Conservation (phyloP, 441 rosid genomes). For the Codiaeum variegatum region DNA sequence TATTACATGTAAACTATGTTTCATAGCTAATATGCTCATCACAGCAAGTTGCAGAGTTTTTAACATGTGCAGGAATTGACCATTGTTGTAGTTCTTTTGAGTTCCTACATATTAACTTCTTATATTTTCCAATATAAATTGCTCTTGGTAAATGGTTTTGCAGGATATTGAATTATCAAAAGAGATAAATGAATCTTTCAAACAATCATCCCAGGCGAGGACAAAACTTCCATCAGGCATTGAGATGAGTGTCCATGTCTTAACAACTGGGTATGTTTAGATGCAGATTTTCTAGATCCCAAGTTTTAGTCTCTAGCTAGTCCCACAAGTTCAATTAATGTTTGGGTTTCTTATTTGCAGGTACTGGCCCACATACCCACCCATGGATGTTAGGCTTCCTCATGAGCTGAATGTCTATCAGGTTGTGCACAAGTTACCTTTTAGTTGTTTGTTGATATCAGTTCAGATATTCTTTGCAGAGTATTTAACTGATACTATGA, state of each 20-base stretch:
- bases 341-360: conserved; percentile 44
- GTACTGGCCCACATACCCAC: conserved; percentile 99
- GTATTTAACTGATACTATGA: conserved; percentile 1
- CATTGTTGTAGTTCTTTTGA: neutral
- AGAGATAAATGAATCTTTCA: conserved; percentile 98
- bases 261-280: conserved; percentile 83
- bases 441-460: neutral
- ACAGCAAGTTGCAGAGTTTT: neutral
- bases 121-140: neutral
- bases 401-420: conserved; percentile 96
- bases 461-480: neutral
- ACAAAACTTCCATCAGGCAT: conserved; percentile 94
- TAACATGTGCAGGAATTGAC: neutral
- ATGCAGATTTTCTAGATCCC: conserved; percentile 17
- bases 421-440: conserved; percentile 41
- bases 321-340: conserved; percentile 6
- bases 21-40: neutral
- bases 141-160: neutral
- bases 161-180: conserved; percentile 98
- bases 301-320: conserved; percentile 12
- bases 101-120: neutral
- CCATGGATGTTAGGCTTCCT: conserved; percentile 98
- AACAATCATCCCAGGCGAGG: conserved; percentile 98
- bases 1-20: too few relatives aligned
- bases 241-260: conserved; percentile 98